Evolutionary conservation across 2,329 filamentous ascomycete species (phyloP), one percentile per base, ranked within the genome.

Genomic region (Arthrobotrys megalospora): DNA sequence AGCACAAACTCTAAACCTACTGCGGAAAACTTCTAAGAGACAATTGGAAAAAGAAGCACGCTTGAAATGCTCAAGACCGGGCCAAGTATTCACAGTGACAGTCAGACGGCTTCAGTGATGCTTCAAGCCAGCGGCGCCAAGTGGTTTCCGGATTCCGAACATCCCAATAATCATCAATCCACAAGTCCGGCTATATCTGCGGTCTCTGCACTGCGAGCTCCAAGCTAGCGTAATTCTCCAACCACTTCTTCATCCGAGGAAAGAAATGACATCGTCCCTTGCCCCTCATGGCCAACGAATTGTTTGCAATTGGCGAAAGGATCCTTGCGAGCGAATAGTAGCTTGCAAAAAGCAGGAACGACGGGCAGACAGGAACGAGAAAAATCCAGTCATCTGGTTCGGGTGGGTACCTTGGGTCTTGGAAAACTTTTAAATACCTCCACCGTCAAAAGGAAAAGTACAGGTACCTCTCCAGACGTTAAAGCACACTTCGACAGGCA

Each of bases 301-400:
- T 45, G n/a, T 12, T n/a, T 50, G 62, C 62, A 50, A 48, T 48
- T 65, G 62, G 41, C 43, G 62, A 65, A 48, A 47, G 14, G 11
- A 65, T 48, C 45, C 62, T 65, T 36, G 62, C 43, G 62, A 65
- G 16, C 28, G 28, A 48, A 32, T 43, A 41, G 3, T 66, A 50
- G 64, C 52, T 50, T 45, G 47, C 64, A 43, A 58, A 69, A 69
- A 72, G 58, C 68, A 72, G 68, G 68, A 72, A 64, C 68, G 24
- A 45, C 14, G 28, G 55, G 11, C 28, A 48, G 16, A 43, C 45
- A 32, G 45, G 36, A 69, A 48, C 62, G 34, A 55, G 36, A 21
- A 64, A 50, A 64, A 71, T 71, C 68, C 58, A 45, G 68, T 55
- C 50, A 66, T 50, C 55, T 43, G 60, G 69, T 55, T 66, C 69